Evolutionary conservation across 2,329 filamentous ascomycete genomes (phyloP), one percentile per base, ranked within the genome.

Genomic region (Bipolaris zeicola): DNA sequence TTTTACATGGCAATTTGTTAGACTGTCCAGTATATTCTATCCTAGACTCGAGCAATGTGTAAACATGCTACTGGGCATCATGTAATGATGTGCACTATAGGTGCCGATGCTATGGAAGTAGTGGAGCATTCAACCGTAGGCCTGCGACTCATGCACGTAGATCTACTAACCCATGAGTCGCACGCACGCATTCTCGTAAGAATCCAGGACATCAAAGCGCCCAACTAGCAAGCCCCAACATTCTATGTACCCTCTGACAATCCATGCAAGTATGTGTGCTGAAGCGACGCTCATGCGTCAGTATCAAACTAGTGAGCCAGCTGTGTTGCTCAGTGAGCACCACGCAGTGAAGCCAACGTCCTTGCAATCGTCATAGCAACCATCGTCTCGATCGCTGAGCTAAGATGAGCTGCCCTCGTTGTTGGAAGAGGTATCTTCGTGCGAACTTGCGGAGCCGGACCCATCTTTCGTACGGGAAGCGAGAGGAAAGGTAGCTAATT

Each of bases 1-100:
- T 36, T 37, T 8, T 6, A 20, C 20, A 28, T 56, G 39, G 37
- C 48, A 39, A 56, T 56, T 8, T 38, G 22, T 28, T 28, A 38
- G 20, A 38, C n/a, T 38, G 4, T 10, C 13, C 7, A 48, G 28
- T 38, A 18, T 14, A 16, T 7, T 28, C 18, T 2, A 13, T 38
- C 10, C 18, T 20, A 31, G 6, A 6, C 33, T 38, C 4, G 3
- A 47, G 28, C 28, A 37, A 18, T 6, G 14, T 20, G 10, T 11
- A 3, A 14, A 5, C 3, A 4, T 20, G 16, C 24, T 20, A 14
- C 36, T 16, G 8, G 13, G 31, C 14, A 14, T 14, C 1, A 10
- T 10, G 13, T 47, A 14, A 36, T 16, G 20, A 24, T 13, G 36
- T 36, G 31, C 8, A 14, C n/a, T 14, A 34, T 8, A 6, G 3